phyloP scores from a whole-genome alignment of 2,329 filamentous ascomycete species.

The Arachnopeziza araneosa region DNA sequence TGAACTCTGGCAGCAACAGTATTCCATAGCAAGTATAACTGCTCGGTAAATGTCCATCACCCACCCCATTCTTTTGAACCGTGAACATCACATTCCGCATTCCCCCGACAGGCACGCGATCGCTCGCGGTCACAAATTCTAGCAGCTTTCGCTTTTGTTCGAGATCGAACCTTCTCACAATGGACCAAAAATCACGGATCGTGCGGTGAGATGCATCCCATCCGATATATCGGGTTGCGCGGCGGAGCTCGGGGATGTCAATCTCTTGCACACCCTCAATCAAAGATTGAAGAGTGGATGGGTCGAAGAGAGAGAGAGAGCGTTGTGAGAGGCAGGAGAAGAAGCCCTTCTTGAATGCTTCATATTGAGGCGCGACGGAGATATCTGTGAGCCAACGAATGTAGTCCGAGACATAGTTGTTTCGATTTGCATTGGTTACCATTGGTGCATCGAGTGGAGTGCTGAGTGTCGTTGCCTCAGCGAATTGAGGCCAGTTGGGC shows the following conservation, averaged over 20 bases:
- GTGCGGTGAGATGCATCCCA: slow-evolving; percentile 66
- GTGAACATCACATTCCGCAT: slow-evolving; percentile 77
- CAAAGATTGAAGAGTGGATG: slow-evolving; percentile 65
- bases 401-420: slow-evolving; percentile 77
- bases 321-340: slow-evolving; percentile 65
- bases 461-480: slow-evolving; percentile 25
- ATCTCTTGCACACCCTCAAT: slow-evolving; percentile 82
- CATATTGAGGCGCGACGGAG: slow-evolving; percentile 70
- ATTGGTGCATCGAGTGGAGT: slow-evolving; percentile 47
- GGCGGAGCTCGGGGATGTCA: slow-evolving; percentile 66
- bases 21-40: slow-evolving; percentile 93
- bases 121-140: slow-evolving; percentile 92
- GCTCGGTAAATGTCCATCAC: slow-evolving; percentile 64
- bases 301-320: slow-evolving; percentile 62
- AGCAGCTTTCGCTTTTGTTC: slow-evolving; percentile 70
- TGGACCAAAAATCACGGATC: slow-evolving; percentile 77
- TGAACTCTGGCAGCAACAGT: slow-evolving; percentile 79
- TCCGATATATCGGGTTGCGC: slow-evolving; percentile 72
- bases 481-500: slow-evolving; percentile 49
- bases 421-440: slow-evolving; percentile 77
- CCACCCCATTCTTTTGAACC: slow-evolving; percentile 70
- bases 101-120: slow-evolving; percentile 83
- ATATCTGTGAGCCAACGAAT: slow-evolving; percentile 75
- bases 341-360: slow-evolving; percentile 79
- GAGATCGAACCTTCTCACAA: slow-evolving; percentile 63